Percentiles rank a stretch among this genome's conserved stretches.
These are phyloP conservation scores for Passiflora organensis DNA, from an alignment of 345 rosid species.

Conservation along the genomic window DNA sequence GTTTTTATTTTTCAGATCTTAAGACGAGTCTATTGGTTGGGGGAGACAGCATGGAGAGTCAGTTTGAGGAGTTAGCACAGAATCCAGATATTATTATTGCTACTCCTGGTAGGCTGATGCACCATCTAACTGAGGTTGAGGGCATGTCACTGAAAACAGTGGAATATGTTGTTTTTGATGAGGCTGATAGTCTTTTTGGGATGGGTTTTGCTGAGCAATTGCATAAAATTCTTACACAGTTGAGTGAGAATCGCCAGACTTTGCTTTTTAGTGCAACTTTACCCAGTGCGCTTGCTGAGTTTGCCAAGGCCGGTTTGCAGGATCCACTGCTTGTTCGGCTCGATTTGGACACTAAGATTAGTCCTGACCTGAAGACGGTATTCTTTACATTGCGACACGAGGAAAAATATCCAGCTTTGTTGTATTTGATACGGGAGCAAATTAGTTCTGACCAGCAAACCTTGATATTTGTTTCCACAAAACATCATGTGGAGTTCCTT, in stretches of 20 bases:
- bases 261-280: slow-evolving; percentile 93
- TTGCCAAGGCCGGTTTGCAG: slow-evolving; percentile 86
- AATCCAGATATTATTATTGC: slow-evolving; percentile 93
- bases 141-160: slow-evolving; percentile 78
- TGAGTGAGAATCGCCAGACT: slow-evolving; percentile 90
- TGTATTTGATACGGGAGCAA: slow-evolving; percentile 79
- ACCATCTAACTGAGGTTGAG: slow-evolving; percentile 84
- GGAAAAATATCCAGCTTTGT: slow-evolving; percentile 78
- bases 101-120: slow-evolving; percentile 94
- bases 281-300: slow-evolving; percentile 96
- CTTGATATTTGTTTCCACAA: slow-evolving; percentile 87
- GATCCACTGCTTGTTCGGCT: slow-evolving; percentile 94
- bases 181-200: slow-evolving; percentile 87
- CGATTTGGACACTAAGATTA: slow-evolving; percentile 87
- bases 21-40: slow-evolving; percentile 82
- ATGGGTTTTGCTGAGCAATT: slow-evolving; percentile 94
- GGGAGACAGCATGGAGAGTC: slow-evolving; percentile 90
- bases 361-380: slow-evolving; percentile 67
- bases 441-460: slow-evolving; percentile 74
- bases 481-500: slow-evolving; percentile 94
- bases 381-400: slow-evolving; percentile 82
- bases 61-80: slow-evolving; percentile 87
- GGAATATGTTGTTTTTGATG: slow-evolving; percentile 96
- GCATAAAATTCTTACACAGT: slow-evolving; percentile 67
- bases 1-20: slow-evolving; percentile 46